A percentile compares a stretch with the other conserved stretches of the same genome.
These are phyloP conservation scores for Candida vartiovaarae DNA, from an alignment of 805 yeast genomes.

Conservation along the genomic window DNA sequence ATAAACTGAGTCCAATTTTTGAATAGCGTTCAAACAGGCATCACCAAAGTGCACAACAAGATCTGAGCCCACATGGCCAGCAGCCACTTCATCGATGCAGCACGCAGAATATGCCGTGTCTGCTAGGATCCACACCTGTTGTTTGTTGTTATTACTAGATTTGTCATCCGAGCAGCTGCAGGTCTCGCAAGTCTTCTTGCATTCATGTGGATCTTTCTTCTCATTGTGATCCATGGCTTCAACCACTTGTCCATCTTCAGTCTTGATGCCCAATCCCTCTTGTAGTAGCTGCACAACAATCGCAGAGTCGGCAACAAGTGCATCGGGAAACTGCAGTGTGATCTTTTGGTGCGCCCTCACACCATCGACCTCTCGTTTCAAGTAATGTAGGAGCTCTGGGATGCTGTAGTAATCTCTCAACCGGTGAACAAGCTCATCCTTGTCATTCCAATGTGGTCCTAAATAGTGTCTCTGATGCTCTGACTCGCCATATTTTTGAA, in stretches of 20 bases:
- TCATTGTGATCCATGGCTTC: conserved; percentile 4
- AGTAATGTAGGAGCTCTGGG: conserved; percentile 35
- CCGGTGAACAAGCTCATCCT: conserved; percentile 8
- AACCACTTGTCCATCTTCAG: conserved; percentile 2
- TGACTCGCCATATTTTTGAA: conserved; percentile 34
- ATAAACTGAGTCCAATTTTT: conserved; percentile 66
- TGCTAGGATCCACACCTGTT: conserved; percentile 74
- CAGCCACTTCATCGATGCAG: conserved; percentile 95
- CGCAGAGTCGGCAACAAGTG: conserved; percentile 70
- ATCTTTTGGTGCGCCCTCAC: conserved; percentile 37
- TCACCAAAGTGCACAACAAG: conserved; percentile 90
- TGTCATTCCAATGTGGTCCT: conserved; percentile 21
- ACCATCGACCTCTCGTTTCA: conserved; percentile 28
- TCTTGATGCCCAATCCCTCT: conserved; percentile 15
- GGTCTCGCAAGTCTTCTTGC: conserved; percentile 16
- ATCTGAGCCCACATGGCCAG: conserved; percentile 84
- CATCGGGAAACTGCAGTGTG: conserved; percentile 89
- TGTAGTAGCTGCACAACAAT: conserved; percentile 53
- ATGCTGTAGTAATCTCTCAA: conserved; percentile 51
- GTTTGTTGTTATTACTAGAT: conserved; percentile 7
- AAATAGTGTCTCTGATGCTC: conserved; percentile 24
- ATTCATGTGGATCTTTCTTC: conserved; percentile 8
- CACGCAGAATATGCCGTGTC: conserved; percentile 95
- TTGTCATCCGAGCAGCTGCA: conserved; percentile 20
- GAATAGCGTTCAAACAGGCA: conserved; percentile 81